Conservation (phyloP, 192 early-diverging fungal genomes). For the Coemansia sp. region DNA sequence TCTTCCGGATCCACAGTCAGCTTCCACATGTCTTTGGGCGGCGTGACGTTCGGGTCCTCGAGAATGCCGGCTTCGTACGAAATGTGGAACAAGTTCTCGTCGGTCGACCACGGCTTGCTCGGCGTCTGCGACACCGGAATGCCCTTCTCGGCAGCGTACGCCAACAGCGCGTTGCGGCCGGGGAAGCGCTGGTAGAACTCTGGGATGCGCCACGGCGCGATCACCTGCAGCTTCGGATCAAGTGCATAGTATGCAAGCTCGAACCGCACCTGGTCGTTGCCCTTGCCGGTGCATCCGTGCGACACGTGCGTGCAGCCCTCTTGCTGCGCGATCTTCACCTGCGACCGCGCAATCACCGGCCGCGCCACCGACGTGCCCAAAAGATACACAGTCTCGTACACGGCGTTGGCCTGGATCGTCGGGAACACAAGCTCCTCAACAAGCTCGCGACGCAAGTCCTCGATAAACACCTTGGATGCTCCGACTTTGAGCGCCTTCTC, state of each 20-base stretch:
- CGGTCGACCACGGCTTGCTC: constrained; percentile 98
- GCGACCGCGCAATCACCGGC: constrained; percentile 86
- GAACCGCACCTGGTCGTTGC: constrained; percentile 99
- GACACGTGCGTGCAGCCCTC: constrained; percentile 96
- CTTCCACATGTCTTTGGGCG: constrained; percentile 99
- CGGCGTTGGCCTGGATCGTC: constrained; percentile 89
- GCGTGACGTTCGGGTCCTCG: constrained; percentile 94
- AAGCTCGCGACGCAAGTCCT: constrained; percentile 93
- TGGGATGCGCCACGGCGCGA: constrained; percentile 96
- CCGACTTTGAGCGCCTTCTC: constrained; percentile 92
- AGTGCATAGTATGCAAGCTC: constrained; percentile 98
- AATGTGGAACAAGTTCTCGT: constrained; percentile 99
- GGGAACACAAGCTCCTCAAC: constrained; percentile 92
- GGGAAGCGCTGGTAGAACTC: constrained; percentile 95
- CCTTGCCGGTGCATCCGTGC: constrained; percentile 99
- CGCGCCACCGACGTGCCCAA: constrained; percentile 97
- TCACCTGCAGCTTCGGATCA: constrained; percentile 89
- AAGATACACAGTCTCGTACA: constrained; percentile 95
- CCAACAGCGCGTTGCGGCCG: constrained; percentile 88
- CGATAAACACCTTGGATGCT: constrained; percentile 91
- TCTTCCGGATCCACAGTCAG: constrained; percentile 95
- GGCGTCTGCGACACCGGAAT: constrained; percentile 95
- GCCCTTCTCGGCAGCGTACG: constrained; percentile 82
- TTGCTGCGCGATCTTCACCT: constrained; percentile 89
- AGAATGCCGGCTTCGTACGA: constrained; percentile 98